Base-by-base conservation (phyloP, 345 rosid species). In the Bruguiera parviflora region DNA sequence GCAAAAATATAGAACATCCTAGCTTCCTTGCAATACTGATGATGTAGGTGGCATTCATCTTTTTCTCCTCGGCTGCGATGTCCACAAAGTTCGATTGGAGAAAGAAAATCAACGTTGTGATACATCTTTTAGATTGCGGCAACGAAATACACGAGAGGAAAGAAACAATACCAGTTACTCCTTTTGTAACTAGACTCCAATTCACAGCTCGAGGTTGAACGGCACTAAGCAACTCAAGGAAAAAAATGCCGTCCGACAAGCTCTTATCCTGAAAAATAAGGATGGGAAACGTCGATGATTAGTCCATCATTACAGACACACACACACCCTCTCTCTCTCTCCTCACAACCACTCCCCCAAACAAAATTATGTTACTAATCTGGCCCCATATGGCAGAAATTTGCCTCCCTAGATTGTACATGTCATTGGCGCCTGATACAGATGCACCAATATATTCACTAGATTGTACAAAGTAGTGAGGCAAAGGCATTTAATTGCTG, bases 141-240 rank as follows among this genome's bases (percentile, higher is more conserved):
- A 56, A 56, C 18, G 29, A 9, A 22, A 55, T 4, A 24, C 16
- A 22, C 18, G 3, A 55, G 9, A 11, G 11, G 24, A 55, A 65
- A 68, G 28, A 61, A 67, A 47, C 25, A 58, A 63, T 84, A 92
- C 99, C 96, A 0, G 89, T 81, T 63, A 77, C 83, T 73, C 97
- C 99, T 71, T 86, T 89, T 52, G 96, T 95, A 28, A 92, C 99
- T 33, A 95, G 93, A 80, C 91, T 84, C 99, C 99, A 92, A 66
- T 92, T 92, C 10, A 95, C 97, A 20, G 87, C 80, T 85, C 91
- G 88, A 61, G 96, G 92, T 75, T 88, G 96, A 71, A 95, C 99
- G 22, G 93, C 88, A 64, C 99, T 87, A 1, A 95, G 86, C 71
- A 95, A 83, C 69, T 95, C 97, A 66, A 95, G 86, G 85, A 89